These are phyloP conservation scores for Alternaria tenuissima DNA, from an alignment of 2,329 filamentous ascomycete genomes.

Conservation along the genomic window DNA sequence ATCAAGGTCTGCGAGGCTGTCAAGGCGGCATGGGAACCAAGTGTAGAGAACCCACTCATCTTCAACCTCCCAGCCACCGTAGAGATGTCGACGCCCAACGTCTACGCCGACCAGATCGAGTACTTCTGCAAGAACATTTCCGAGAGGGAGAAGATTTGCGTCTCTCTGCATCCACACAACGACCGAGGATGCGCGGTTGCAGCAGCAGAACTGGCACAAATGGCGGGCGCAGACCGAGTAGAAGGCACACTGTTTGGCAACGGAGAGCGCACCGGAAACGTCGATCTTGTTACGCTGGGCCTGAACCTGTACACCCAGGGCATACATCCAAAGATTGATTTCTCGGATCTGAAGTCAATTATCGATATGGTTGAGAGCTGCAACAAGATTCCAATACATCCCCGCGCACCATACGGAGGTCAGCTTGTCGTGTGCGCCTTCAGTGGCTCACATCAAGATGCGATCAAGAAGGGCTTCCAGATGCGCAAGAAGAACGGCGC, in stretches of 20 bases:
- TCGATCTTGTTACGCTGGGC: constrained; percentile 90
- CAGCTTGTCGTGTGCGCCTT: constrained; percentile 93
- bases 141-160: constrained; percentile 84
- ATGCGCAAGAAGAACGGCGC: constrained; percentile 68
- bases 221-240: constrained; percentile 94
- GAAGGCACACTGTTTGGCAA: constrained; percentile 96
- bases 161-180: constrained; percentile 94
- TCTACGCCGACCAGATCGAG: constrained; percentile 96
- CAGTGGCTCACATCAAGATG: constrained; percentile 91
- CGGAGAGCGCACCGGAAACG: constrained; percentile 93
- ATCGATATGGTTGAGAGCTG: constrained; percentile 90
- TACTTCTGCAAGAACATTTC: constrained; percentile 89
- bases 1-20: constrained; percentile 89
- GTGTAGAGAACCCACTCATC: constrained; percentile 81
- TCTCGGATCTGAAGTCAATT: constrained; percentile 84
- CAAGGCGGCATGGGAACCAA: constrained; percentile 90
- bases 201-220: constrained; percentile 90
- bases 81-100: constrained; percentile 92
- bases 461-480: constrained; percentile 90
- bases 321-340: constrained; percentile 83
- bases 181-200: constrained; percentile 90
- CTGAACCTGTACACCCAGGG: constrained; percentile 97
- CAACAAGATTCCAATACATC: constrained; percentile 94
- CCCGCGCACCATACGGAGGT: constrained; percentile 88
- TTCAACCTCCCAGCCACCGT: constrained; percentile 98